phyloP scores from a whole-genome alignment of 208 protist species.

The Herpetomonas tarakana region DNA sequence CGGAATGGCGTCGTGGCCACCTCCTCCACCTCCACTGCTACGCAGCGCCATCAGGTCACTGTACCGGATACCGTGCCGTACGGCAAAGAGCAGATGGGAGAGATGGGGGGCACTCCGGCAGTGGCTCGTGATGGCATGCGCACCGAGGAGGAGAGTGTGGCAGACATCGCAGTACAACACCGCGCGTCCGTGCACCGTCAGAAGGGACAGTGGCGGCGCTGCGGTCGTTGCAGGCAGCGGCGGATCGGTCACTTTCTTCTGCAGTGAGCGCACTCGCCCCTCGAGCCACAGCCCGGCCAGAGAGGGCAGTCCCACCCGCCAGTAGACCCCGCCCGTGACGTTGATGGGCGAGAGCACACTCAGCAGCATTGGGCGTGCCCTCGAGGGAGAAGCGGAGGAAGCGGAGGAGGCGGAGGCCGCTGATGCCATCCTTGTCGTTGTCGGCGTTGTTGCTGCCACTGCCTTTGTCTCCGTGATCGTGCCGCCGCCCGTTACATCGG shows the following conservation, averaged over 20 bases:
- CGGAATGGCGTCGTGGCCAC: neutral
- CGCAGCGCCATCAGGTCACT: conserved; percentile 12
- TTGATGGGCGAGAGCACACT: conserved; percentile 44
- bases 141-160: conserved; percentile 22
- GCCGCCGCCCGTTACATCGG: neutral
- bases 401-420: neutral
- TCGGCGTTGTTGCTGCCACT: neutral
- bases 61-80: conserved; percentile 20
- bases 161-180: conserved; percentile 55
- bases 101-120: conserved; percentile 43
- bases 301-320: conserved; percentile 49
- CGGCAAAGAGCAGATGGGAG: conserved; percentile 37
- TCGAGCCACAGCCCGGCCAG: neutral
- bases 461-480: neutral
- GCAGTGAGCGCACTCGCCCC: too few species aligned
- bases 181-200: neutral
- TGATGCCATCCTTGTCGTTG: neutral
- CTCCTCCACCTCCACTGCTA: conserved; percentile 1
- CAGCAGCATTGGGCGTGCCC: conserved; percentile 14
- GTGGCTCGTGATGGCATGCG: conserved; percentile 23
- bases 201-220: neutral
- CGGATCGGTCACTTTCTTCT: too few species aligned
- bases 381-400: neutral
- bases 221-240: too few species aligned
- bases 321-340: conserved; percentile 48